phyloP scores from a whole-genome alignment of 2,329 filamentous ascomycete genomes.

The Bimuria novae-zelandiae region DNA sequence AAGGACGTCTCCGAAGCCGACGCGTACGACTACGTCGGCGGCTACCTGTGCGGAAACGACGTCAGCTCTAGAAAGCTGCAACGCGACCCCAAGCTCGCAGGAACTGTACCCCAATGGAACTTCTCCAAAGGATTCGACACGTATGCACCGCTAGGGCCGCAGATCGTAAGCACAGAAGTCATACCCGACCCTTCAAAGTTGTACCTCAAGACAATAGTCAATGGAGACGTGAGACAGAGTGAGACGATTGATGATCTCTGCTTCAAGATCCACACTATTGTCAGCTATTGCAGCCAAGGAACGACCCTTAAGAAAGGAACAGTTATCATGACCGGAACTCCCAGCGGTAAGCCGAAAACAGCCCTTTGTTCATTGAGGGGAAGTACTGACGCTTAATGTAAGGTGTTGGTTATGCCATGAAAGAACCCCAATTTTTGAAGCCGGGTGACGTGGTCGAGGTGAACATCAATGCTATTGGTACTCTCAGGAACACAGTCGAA shows the following conservation, averaged over 20 bases:
- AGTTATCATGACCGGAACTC: conserved; percentile 58
- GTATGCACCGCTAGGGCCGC: conserved; percentile 59
- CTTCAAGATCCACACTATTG: conserved; percentile 53
- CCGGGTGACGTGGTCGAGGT: conserved; percentile 43
- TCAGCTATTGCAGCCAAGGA: conserved; percentile 54
- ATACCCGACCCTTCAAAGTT: conserved; percentile 52
- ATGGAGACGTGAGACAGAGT: conserved; percentile 55
- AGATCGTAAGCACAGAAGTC: conserved; percentile 50
- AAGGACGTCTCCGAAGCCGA: conserved; percentile 54
- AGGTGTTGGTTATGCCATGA: conserved; percentile 50
- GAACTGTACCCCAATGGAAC: conserved; percentile 60
- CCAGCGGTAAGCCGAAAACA: conserved; percentile 20
- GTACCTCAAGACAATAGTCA: conserved; percentile 53
- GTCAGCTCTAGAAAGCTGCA: conserved; percentile 60
- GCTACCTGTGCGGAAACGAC: conserved; percentile 61
- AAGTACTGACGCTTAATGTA: conserved; percentile 10
- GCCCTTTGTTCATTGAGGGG: neutral
- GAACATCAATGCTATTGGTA: conserved; percentile 35
- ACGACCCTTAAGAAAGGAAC: conserved; percentile 54
- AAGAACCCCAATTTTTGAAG: conserved; percentile 42
- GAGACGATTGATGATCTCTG: conserved; percentile 54
- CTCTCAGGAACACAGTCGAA: conserved; percentile 38
- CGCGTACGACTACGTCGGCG: conserved; percentile 57
- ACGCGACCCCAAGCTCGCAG: conserved; percentile 54
- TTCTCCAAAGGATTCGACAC: conserved; percentile 64